Base-by-base conservation (phyloP, 768 basidiomycete species). In the Mycena venus region DNA sequence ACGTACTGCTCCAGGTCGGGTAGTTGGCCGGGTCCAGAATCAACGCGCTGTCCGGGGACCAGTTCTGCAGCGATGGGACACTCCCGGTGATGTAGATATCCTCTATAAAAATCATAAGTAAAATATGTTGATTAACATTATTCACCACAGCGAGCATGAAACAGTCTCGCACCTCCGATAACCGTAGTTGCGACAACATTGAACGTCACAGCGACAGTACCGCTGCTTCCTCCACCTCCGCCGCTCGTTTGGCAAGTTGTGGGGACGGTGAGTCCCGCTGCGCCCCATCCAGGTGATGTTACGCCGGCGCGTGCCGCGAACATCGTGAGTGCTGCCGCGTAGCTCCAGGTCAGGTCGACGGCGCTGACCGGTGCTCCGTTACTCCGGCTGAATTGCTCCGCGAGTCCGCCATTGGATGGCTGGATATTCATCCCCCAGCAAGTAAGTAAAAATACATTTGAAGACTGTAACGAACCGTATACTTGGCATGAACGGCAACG, bases 321-420 rank as follows among this genome's bases (percentile, higher is more conserved):
- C 14, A 86, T 89, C 0, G 94, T 92, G 64, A 95, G 79, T 5
- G 90, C 85, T n/a, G 92, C 85, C 11, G 94, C 93, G 77, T 94
- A 95, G 77, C 90, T 93, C 94, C 94, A 95, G 0, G 94, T 94
- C 70, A 95, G 84, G 79, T 95, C 91, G 6, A 82, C 79, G 2
- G 94, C 94, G 79, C 91, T 92, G 17, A 87, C 72, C 2, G 88
- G 92, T 12, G 82, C 63, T 0, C 94, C 94, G 42, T 83, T 80
- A 68, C 59, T 82, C 73, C 84, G 87, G 78, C 81, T 84, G 80
- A 84, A 95, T 76, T 95, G 93, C 79, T 95, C 94, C 4, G 92
- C 78, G 21, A 95, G 87, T 5, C 84, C 85, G 3, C 94, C 94
- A 61, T 78, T 76, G 3, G 88, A 81, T 6, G 94, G 94, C 10